Base-by-base conservation (phyloP, 768 basidiomycete species). In the Neoboletus subvelutipes region DNA sequence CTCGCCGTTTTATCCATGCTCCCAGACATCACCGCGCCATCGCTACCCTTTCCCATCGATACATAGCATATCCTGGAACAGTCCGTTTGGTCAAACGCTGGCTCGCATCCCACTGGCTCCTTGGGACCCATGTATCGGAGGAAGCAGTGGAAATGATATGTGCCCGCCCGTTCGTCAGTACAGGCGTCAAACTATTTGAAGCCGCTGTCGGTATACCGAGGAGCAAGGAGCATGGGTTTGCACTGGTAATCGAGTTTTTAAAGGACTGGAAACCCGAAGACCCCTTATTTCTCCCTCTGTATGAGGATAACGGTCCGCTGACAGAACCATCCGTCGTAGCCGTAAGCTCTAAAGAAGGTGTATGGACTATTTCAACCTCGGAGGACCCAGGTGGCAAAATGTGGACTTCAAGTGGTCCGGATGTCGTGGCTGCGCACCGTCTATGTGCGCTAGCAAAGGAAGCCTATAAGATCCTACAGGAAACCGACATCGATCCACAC, bases 81-180 rank as follows among this genome's bases (percentile, higher is more conserved):
- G 89, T 92, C 17, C 81, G 97, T 39, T 79, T 98, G 17, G 82
- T 91, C 50, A 96, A 98, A 75, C 83, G 96, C 42, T 99, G 97
- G 97, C 76, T 98, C 52, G 85, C 90, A 1, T 77, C 88, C 8
- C 97, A 99, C 68, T 92, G 90, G 88, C 80, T 97, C 55, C 80
- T 98, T 34, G 78, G 81, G 5, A 73, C 78, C 0, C 88, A 92
- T 62, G 77, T 98, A 52, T 79, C 81, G 7, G 82, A 85, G 56
- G 93, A 98, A 69, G 86, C 83, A 0, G 81, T 92, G 36, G 97
- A 99, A 71, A 76, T 98, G 18, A 70, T 99, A 41, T 92, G 91
- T 70, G 91, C 93, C 0, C 76, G 77, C 34, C 77, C 90, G 17
- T 98, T 95, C 67, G 75, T 94, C 12, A 78, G 81, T n/a, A 78